Percentiles rank a stretch among this genome's conserved stretches.
phyloP scores from a whole-genome alignment of 192 early-diverging fungal species.

The Linnemannia elongata region DNA sequence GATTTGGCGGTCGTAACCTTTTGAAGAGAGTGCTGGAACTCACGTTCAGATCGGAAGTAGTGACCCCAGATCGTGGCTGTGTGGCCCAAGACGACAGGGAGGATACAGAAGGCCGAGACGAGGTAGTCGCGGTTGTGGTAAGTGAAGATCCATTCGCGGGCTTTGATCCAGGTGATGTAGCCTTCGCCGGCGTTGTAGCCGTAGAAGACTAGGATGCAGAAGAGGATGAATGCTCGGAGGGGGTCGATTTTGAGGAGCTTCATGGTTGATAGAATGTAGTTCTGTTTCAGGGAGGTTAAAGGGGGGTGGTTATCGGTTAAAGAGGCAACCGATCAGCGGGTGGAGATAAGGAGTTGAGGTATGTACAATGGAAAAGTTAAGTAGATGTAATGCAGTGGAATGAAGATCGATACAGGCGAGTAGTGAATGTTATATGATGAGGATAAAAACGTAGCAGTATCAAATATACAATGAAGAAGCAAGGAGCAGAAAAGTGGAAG shows the following conservation, averaged over 20 bases:
- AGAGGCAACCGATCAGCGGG: background rate
- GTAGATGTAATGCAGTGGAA: background rate
- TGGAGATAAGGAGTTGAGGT: background rate
- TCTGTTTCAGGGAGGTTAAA: background rate
- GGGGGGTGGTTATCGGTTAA: background rate
- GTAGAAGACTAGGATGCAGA: slow-evolving; percentile 19
- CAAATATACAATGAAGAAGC: background rate
- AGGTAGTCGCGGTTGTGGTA: slow-evolving; percentile 41
- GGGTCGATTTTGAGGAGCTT: slow-evolving; percentile 5
- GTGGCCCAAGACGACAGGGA: slow-evolving; percentile 32
- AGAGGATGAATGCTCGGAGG: slow-evolving; percentile 13
- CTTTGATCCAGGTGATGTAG: slow-evolving; percentile 40
- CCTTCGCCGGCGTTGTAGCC: slow-evolving; percentile 10
- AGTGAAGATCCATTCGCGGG: slow-evolving; percentile 37
- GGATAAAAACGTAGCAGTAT: background rate
- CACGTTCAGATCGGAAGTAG: slow-evolving; percentile 44
- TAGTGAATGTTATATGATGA: too few relatives aligned
- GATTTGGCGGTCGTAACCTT: slow-evolving; percentile 37
- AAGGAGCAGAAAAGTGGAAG: background rate
- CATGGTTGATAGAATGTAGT: background rate
- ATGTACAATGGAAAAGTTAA: background rate
- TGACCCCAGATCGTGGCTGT: slow-evolving; percentile 53
- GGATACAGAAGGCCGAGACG: slow-evolving; percentile 14
- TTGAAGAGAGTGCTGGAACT: slow-evolving; percentile 45
- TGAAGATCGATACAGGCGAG: background rate